Conservation (phyloP, 2,329 filamentous ascomycete genomes). For the Fusarium pseudograminearum region DNA sequence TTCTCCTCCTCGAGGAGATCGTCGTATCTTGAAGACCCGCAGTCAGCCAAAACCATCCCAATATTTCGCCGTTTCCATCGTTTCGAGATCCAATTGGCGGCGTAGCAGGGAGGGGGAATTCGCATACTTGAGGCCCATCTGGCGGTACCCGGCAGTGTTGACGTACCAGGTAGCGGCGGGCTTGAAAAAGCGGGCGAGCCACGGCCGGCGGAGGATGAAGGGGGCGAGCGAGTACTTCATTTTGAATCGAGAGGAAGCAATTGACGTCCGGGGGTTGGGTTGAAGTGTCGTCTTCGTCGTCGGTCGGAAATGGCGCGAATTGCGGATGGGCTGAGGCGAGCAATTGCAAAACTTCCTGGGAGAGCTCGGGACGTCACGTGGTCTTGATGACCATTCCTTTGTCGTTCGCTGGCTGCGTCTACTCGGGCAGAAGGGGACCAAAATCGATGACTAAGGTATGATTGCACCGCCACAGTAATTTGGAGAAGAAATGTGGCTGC, state of each 20-base stretch:
- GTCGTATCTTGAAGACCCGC: slow-evolving; percentile 75
- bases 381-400: slow-evolving; percentile 48
- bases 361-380: slow-evolving; percentile 53
- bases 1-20: slow-evolving; percentile 95
- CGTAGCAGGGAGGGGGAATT: slow-evolving; percentile 21
- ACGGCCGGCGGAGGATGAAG: slow-evolving; percentile 85
- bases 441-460: slow-evolving; percentile 9
- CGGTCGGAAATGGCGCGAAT: slow-evolving; percentile 51
- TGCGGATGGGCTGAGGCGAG: slow-evolving; percentile 51
- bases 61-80: slow-evolving; percentile 1
- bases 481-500: neutral
- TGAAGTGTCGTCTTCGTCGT: slow-evolving; percentile 41
- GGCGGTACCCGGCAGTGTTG: slow-evolving; percentile 90
- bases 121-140: slow-evolving; percentile 87
- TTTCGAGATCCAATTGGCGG: slow-evolving; percentile 38
- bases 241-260: slow-evolving; percentile 51
- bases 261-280: slow-evolving; percentile 43
- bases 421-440: slow-evolving; percentile 33
- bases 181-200: slow-evolving; percentile 80
- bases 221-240: slow-evolving; percentile 80
- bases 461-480: neutral
- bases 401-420: slow-evolving; percentile 36
- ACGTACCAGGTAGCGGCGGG: slow-evolving; percentile 90
- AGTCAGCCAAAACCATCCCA: slow-evolving; percentile 42
- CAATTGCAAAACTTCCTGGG: slow-evolving; percentile 49